phyloP scores from a whole-genome alignment of 2,329 filamentous ascomycete genomes.

The Aspergillus sp. region DNA sequence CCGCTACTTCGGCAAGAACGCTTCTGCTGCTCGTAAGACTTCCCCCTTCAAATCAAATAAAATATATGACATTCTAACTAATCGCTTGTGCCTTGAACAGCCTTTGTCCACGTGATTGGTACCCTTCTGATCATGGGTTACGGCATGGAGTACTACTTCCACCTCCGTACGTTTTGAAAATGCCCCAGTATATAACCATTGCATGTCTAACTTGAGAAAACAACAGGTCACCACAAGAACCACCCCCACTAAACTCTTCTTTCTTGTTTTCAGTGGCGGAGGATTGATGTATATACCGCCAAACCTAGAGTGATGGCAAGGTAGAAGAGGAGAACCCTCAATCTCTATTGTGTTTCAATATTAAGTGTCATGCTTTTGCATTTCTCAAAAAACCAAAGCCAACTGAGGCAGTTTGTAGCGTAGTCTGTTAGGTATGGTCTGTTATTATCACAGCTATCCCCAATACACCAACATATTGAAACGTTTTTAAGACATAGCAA shows the following conservation, averaged over 20 bases:
- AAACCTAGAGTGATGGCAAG: conserved; percentile 26
- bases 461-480: too few species aligned
- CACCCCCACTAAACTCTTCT: conserved; percentile 75
- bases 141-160: conserved; percentile 99
- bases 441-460: too few species aligned
- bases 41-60: background rate
- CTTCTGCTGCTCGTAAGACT: conserved; percentile 77
- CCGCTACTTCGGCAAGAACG: conserved; percentile 90
- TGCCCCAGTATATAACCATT: background rate
- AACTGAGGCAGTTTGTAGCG: too few species aligned
- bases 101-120: conserved; percentile 80
- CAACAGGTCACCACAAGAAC: conserved; percentile 98
- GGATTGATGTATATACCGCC: conserved; percentile 39
- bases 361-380: background rate
- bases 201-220: conserved; percentile 6
- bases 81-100: conserved; percentile 44
- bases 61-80: background rate
- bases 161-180: conserved; percentile 72
- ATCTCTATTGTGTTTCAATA: conserved; percentile 17
- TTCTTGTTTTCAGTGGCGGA: conserved; percentile 15
- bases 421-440: too few species aligned
- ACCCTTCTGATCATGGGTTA: conserved; percentile 79
- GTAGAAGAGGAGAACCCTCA: conserved; percentile 16
- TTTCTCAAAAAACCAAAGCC: too few species aligned
- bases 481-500: too few species aligned